phyloP scores from a whole-genome alignment of 163 green algal species.

The Scenedesmus sp. region DNA sequence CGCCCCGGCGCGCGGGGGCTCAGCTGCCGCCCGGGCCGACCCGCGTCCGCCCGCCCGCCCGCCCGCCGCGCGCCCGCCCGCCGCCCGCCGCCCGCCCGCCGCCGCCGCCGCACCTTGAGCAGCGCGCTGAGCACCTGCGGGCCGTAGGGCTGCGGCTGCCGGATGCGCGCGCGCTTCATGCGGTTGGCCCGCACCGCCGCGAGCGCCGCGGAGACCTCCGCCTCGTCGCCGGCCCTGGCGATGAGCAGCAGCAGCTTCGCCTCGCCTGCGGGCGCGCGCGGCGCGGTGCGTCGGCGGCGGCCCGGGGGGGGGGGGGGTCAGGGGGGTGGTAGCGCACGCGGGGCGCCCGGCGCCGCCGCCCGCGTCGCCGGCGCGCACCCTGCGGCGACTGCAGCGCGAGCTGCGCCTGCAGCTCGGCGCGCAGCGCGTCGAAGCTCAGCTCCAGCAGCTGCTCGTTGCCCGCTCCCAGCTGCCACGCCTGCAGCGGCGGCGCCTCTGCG shows the following conservation, averaged over 20 bases:
- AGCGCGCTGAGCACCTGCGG: slow-evolving; percentile 1
- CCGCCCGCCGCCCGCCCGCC: too few relatives aligned
- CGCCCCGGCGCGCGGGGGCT: background rate
- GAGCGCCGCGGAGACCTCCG: background rate
- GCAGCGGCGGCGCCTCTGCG: too few relatives aligned
- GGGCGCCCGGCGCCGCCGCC: background rate
- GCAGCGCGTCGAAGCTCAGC: slow-evolving; percentile 4
- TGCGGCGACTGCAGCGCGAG: background rate
- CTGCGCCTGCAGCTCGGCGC: background rate
- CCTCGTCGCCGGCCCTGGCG: background rate
- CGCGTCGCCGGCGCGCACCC: background rate
- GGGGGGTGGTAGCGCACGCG: background rate
- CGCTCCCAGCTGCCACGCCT: background rate
- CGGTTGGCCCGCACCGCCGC: background rate
- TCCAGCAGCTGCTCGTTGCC: background rate
- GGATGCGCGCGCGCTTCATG: background rate
- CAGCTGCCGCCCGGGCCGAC: background rate
- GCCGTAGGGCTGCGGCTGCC: slow-evolving; percentile 5
- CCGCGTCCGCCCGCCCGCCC: background rate
- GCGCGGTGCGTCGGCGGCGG: too few relatives aligned
- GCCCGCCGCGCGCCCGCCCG: background rate
- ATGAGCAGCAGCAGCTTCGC: slow-evolving; percentile 25
- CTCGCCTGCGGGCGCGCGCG: background rate
- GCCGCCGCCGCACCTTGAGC: background rate
- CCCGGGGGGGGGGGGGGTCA: too few relatives aligned